A percentile compares a stretch with the other conserved stretches of the same genome.
These are phyloP conservation scores for Penicillium sp. DNA, from an alignment of 2,329 filamentous ascomycete genomes.

Conservation along the genomic window DNA sequence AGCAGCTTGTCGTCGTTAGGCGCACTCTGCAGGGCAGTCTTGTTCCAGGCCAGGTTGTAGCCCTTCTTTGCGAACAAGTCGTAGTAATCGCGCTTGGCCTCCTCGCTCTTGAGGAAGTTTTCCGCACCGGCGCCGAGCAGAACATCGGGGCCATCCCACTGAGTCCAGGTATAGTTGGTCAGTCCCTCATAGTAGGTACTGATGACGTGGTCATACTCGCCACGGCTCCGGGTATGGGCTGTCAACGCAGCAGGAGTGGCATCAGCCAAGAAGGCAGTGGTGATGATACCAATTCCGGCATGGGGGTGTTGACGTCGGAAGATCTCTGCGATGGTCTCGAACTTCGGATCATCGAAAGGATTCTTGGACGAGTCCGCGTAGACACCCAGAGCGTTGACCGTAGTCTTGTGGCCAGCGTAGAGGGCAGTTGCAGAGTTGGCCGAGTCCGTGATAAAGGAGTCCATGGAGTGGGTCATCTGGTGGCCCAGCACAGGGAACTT, in stretches of 20 bases:
- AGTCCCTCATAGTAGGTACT: slow-evolving; percentile 75
- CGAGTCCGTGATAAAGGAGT: slow-evolving; percentile 82
- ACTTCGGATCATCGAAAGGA: slow-evolving; percentile 79
- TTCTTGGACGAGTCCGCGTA: slow-evolving; percentile 76
- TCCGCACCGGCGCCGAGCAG: slow-evolving; percentile 82
- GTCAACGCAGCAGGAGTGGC: slow-evolving; percentile 77
- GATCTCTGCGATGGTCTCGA: slow-evolving; percentile 74
- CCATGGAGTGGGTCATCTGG: slow-evolving; percentile 86
- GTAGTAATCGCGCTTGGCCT: slow-evolving; percentile 59
- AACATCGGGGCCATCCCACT: slow-evolving; percentile 73
- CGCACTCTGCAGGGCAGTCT: slow-evolving; percentile 65
- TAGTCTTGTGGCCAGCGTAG: slow-evolving; percentile 81
- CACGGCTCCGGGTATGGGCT: slow-evolving; percentile 70
- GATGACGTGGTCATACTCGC: slow-evolving; percentile 70
- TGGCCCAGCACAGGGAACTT: slow-evolving; percentile 83
- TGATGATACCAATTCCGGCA: slow-evolving; percentile 65
- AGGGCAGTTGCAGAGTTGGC: slow-evolving; percentile 82
- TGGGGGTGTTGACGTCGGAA: slow-evolving; percentile 67
- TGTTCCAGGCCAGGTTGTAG: slow-evolving; percentile 73
- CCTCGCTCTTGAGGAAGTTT: slow-evolving; percentile 71
- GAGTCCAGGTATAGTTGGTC: slow-evolving; percentile 79
- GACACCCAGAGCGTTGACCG: slow-evolving; percentile 78
- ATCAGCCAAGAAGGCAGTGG: slow-evolving; percentile 73
- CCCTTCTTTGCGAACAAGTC: slow-evolving; percentile 69
- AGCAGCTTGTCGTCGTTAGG: slow-evolving; percentile 65